Conservation (phyloP, 2,329 filamentous ascomycete genomes). For the Penicillium sp. region DNA sequence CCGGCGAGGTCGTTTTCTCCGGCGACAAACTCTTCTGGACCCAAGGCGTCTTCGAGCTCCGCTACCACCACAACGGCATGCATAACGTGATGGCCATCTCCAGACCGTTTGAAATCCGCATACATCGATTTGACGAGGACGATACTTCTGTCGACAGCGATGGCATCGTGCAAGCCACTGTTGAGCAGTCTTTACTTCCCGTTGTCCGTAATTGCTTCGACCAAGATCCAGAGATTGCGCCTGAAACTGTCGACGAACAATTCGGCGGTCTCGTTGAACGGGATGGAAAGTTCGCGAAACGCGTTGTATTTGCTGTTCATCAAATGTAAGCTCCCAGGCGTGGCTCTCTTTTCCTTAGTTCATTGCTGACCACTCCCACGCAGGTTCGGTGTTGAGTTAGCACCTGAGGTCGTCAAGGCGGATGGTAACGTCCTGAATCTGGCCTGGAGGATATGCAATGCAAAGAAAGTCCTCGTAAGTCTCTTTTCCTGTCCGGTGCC, state of each 20-base stretch:
- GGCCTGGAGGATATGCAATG: conserved; percentile 93
- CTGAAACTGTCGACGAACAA: conserved; percentile 73
- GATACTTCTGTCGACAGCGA: conserved; percentile 63
- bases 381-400: conserved; percentile 89
- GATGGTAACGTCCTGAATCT: conserved; percentile 90
- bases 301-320: conserved; percentile 91
- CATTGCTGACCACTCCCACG: conserved; percentile 11
- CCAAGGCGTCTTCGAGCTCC: conserved; percentile 92
- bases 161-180: conserved; percentile 66
- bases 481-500: neutral
- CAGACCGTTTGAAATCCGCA: conserved; percentile 86
- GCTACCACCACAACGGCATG: conserved; percentile 91
- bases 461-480: conserved; percentile 89
- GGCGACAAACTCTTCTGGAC: conserved; percentile 98
- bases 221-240: conserved; percentile 86
- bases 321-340: conserved; percentile 70
- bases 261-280: conserved; percentile 86
- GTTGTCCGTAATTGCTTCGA: conserved; percentile 92
- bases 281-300: conserved; percentile 83
- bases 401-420: conserved; percentile 86
- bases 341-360: neutral
- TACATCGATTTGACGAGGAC: conserved; percentile 79
- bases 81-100: conserved; percentile 95
- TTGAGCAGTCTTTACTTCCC: conserved; percentile 78
- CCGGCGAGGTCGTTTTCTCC: conserved; percentile 82